Evolutionary conservation across 1,284 basidiomycete species (phyloP), one percentile per base, ranked within the genome.

Genomic region (Cystobasidiaceae sp.): DNA sequence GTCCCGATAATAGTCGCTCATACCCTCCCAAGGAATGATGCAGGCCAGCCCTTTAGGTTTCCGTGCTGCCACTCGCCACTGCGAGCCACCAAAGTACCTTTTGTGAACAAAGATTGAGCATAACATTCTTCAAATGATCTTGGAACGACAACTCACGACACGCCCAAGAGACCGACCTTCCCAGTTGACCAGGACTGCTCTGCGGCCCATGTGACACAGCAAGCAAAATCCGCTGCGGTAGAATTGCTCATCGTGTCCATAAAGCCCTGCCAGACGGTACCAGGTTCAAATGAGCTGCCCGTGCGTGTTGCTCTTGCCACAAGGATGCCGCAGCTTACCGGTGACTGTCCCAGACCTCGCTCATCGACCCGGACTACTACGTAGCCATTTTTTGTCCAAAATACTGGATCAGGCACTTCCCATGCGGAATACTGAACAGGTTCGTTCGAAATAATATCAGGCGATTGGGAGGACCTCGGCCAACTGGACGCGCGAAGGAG

Each of bases 21-120:
- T 75, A 27, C 74, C 73, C 46, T 77, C 76, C 76, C 76, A 77
- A 0, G 74, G 75, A 0, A 77, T 58, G 56, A 77, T 75, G 69
- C 75, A 76, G 1, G 72, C 52, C 25, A 77, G 59, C 2, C 76
- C 76, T 68, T 75, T 77, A 19, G 76, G 76, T 49, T 67, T 66
- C 11, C 74, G 71, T 19, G 76, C 75, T 3, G 76, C 76, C 3
- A 77, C 76, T 7, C 75, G 67, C 76, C n/a, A n/a, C n/a, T n/a
- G n/a, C n/a, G n/a, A n/a, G n/a, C n/a, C n/a, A n/a, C n/a, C n/a
- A n/a, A n/a, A n/a, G n/a, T n/a, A n/a, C n/a, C n/a, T n/a, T n/a
- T n/a, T n/a, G n/a, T n/a, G n/a, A n/a, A n/a, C n/a, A n/a, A n/a
- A n/a, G n/a, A n/a, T n/a, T n/a, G n/a, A n/a, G n/a, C n/a, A n/a